Conservation (phyloP, 2,329 filamentous ascomycete genomes). For the Emergomyces pasteurianus region DNA sequence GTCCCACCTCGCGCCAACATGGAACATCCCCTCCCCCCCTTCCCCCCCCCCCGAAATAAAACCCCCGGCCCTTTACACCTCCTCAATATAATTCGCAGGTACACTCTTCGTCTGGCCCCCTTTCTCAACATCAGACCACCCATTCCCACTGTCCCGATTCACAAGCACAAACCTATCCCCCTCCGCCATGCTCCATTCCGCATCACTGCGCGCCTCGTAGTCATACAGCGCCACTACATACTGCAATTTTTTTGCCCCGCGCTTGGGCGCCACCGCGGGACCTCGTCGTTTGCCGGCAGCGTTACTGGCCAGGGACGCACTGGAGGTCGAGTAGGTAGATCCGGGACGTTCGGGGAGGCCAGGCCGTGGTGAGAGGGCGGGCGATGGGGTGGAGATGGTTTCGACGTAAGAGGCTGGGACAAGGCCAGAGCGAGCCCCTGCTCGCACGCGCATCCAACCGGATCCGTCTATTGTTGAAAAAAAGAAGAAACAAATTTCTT, state of each 20-base stretch:
- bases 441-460: constrained; percentile 80
- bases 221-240: constrained; percentile 92
- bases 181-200: constrained; percentile 80
- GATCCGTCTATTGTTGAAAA: constrained; percentile 60
- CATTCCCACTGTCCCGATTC: constrained; percentile 78
- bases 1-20: not conserved
- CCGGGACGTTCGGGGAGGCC: constrained; percentile 45
- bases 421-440: constrained; percentile 61
- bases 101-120: constrained; percentile 79
- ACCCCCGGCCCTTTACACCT: constrained; percentile 20
- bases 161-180: constrained; percentile 87
- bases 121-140: constrained; percentile 94
- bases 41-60: not conserved
- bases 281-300: constrained; percentile 66
- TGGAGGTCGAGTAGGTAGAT: constrained; percentile 68
- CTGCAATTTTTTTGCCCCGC: constrained; percentile 84
- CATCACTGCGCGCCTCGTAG: constrained; percentile 73
- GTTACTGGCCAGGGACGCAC: constrained; percentile 51
- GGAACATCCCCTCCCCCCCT: not conserved
- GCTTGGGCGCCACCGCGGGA: constrained; percentile 77
- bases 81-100: constrained; percentile 83
- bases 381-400: constrained; percentile 38
- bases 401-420: constrained; percentile 84
- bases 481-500: too few species aligned
- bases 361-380: constrained; percentile 25